A percentile compares a stretch with the other conserved stretches of the same genome.
Conservation (phyloP, 2,329 filamentous ascomycete species). For the Penicillium expansum region DNA sequence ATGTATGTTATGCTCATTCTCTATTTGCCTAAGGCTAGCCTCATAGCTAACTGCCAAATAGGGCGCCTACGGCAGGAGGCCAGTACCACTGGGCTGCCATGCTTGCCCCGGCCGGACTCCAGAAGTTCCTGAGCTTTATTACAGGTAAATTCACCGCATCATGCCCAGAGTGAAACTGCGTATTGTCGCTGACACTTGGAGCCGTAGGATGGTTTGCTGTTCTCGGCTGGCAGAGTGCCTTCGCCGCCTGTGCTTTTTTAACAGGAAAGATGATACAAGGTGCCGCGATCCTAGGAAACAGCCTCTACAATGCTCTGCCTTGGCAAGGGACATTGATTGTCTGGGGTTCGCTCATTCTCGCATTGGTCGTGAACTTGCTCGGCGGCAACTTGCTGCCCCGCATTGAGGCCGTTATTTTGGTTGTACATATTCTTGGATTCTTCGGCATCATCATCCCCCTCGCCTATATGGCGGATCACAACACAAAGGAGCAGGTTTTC, state of each 20-base stretch:
- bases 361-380: conserved; percentile 45
- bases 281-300: conserved; percentile 38
- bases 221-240: conserved; percentile 44
- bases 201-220: conserved; percentile 39
- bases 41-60: neutral
- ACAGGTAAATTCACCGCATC: conserved; percentile 19
- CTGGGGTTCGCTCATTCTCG: conserved; percentile 43
- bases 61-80: conserved; percentile 33
- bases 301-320: conserved; percentile 36
- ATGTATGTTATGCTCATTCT: conserved; percentile 21
- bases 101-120: conserved; percentile 34
- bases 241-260: conserved; percentile 36
- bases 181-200: neutral
- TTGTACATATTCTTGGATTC: conserved; percentile 52
- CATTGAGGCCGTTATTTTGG: conserved; percentile 49
- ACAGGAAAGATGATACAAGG: conserved; percentile 36
- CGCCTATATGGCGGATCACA: conserved; percentile 42
- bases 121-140: conserved; percentile 40
- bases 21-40: neutral
- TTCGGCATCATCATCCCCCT: conserved; percentile 52
- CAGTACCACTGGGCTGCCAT: conserved; percentile 43
- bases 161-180: neutral
- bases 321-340: conserved; percentile 53
- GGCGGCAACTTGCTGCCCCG: conserved; percentile 44
- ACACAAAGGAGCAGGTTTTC: conserved; percentile 46